Percentiles rank a stretch among this genome's conserved stretches.
phyloP scores from a whole-genome alignment of 805 yeast genomes.

The Allodekkera sacchari region DNA sequence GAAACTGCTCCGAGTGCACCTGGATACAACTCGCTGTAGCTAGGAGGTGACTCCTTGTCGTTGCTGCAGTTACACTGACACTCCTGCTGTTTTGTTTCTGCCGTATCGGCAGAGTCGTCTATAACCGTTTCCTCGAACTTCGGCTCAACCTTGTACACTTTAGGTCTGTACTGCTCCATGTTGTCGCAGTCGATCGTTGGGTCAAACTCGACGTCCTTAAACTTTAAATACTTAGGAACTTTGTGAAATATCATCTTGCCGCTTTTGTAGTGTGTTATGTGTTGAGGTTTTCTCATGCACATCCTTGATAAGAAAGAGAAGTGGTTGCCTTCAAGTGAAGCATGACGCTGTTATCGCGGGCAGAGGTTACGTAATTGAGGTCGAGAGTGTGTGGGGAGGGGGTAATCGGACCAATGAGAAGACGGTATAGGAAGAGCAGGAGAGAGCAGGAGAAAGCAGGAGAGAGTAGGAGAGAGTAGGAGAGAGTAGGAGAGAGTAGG shows the following conservation, averaged over 20 bases:
- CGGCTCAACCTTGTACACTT: conserved; percentile 22
- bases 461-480: no score
- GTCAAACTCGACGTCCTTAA: conserved; percentile 23
- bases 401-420: not conserved
- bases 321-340: no score
- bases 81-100: no score
- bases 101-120: not conserved
- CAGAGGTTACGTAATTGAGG: no score
- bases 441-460: no score
- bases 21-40: no score
- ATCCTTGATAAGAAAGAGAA: not conserved
- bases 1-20: no score
- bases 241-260: not conserved
- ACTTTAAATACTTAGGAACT: conserved; percentile 4
- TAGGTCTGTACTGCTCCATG: conserved; percentile 23
- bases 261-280: conserved; percentile 3
- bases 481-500: no score
- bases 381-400: not conserved
- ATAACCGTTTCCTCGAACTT: conserved; percentile 8
- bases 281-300: conserved; percentile 7
- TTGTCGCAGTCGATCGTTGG: conserved; percentile 22
- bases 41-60: no score
- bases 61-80: no score
- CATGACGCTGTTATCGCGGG: no score
- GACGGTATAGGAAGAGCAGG: not conserved